phyloP scores from a whole-genome alignment of 1,284 basidiomycete species.

The Leccinum huronense region DNA sequence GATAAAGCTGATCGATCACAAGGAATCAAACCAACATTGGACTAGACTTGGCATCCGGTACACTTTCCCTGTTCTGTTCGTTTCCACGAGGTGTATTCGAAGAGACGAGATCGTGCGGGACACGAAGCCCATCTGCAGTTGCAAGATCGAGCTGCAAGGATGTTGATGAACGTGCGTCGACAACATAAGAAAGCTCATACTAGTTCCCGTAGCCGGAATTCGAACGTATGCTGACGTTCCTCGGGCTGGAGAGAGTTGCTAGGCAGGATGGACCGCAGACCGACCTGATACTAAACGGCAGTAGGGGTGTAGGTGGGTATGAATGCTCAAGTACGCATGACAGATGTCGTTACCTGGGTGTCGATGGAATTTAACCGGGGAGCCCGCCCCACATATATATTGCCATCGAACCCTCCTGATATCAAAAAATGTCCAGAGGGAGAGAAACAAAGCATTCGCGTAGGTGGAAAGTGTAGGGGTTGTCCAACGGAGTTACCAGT shows the following conservation, averaged over 20 bases:
- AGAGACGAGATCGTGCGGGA: not conserved
- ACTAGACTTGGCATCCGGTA: not conserved
- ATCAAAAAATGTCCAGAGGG: not conserved
- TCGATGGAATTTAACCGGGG: not conserved
- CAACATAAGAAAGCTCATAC: not conserved
- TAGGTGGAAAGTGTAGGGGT: not conserved
- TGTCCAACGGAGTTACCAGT: not conserved
- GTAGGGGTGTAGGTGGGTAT: not conserved
- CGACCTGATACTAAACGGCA: not conserved
- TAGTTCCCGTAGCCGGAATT: not conserved
- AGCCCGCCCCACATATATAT: not conserved
- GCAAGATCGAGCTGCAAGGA: constrained; percentile 1
- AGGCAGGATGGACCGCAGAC: not conserved
- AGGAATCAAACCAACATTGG: constrained; percentile 1
- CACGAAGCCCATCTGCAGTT: not conserved
- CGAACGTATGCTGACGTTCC: constrained; percentile 8
- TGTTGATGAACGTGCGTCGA: no score
- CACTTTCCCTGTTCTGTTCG: not conserved
- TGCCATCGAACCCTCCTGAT: not conserved
- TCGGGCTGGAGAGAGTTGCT: not conserved
- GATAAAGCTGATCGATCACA: not conserved
- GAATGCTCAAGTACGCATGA: not conserved
- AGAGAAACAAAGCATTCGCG: not conserved
- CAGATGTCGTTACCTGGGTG: not conserved
- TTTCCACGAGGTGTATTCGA: not conserved